These are phyloP conservation scores for Mariannaea elegans DNA, from an alignment of 2,329 filamentous ascomycete genomes.

Conservation along the genomic window DNA sequence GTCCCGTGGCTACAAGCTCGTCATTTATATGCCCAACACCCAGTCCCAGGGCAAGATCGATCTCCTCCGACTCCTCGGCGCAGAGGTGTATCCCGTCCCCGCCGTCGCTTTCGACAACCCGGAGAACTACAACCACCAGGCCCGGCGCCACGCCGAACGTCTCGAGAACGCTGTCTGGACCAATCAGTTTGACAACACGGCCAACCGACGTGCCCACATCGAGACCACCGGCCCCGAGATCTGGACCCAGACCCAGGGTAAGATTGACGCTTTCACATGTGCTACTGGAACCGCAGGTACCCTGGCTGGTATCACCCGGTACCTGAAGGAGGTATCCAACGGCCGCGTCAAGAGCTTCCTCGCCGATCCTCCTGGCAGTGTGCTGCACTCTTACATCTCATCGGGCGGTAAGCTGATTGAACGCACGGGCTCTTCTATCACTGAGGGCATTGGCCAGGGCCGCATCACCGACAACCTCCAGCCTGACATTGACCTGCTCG, in stretches of 20 bases:
- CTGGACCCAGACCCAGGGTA: constrained; percentile 88
- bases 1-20: constrained; percentile 88
- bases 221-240: constrained; percentile 98
- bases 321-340: constrained; percentile 82
- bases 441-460: constrained; percentile 96
- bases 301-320: constrained; percentile 86
- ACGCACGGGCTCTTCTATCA: constrained; percentile 86
- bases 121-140: constrained; percentile 98
- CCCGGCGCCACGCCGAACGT: constrained; percentile 84
- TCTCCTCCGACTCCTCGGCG: constrained; percentile 86
- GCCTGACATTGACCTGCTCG: constrained; percentile 84
- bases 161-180: constrained; percentile 96
- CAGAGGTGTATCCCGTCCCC: constrained; percentile 94
- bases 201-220: constrained; percentile 92
- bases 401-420: constrained; percentile 87
- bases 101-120: constrained; percentile 96
- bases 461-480: constrained; percentile 94
- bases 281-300: constrained; percentile 94
- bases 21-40: constrained; percentile 99
- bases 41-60: constrained; percentile 99
- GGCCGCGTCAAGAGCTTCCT: constrained; percentile 87
- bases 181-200: constrained; percentile 97
- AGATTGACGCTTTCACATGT: constrained; percentile 93
- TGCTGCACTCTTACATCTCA: constrained; percentile 90
- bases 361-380: constrained; percentile 92